Base-by-base conservation (phyloP, 306 rosid species). In the Chamaecrista fasciculata region DNA sequence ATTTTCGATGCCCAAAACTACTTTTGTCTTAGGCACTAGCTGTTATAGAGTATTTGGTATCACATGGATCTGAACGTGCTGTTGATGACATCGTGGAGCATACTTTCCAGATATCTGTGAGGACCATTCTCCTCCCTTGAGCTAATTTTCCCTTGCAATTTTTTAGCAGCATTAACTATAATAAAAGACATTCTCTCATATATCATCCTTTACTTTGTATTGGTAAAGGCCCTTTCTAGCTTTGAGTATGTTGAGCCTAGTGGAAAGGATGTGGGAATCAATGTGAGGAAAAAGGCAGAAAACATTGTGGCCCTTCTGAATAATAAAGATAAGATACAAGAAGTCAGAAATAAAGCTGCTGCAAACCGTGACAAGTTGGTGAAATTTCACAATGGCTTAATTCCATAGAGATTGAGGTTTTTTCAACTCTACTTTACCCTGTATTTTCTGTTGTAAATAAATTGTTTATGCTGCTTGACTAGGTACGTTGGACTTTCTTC, bases 61-160 rank as follows among this genome's bases (percentile, higher is more conserved):
- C 88, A 25, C 78, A 95, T 87, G 99, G 97, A 76, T 91, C 99
- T 52, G 99, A 95, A 51, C 99, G 97, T 71, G 97, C 97, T 24
- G 96, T 95, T 65, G 99, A 95, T 77, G 99, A 95, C 84, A 87
- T 95, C 76, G 83, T 95, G 58, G 99, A 95, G 62, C 99, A 95
- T 71, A 95, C 99, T 64, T 95, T 95, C 72, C 99, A 91, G 78
- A 91, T 95, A 65, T 91, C 99, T 1, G 99, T 95, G 83, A 81
- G 88, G 64, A 70, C 33, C 34, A 48, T 31, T 57, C 66, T 53
- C 28, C 24, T 69, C 63, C 70, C 44, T 73, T 66, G 16, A 31
- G 57, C 26, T 50, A 40, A 9, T 12, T 71, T 73, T 8, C 56
- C 42, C 42, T 42, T 69, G 65, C 66, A 79, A 69, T 74, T 78